Evolutionary conservation across 2,329 filamentous ascomycete genomes (phyloP).

Genomic region (Phialophora expanda): DNA sequence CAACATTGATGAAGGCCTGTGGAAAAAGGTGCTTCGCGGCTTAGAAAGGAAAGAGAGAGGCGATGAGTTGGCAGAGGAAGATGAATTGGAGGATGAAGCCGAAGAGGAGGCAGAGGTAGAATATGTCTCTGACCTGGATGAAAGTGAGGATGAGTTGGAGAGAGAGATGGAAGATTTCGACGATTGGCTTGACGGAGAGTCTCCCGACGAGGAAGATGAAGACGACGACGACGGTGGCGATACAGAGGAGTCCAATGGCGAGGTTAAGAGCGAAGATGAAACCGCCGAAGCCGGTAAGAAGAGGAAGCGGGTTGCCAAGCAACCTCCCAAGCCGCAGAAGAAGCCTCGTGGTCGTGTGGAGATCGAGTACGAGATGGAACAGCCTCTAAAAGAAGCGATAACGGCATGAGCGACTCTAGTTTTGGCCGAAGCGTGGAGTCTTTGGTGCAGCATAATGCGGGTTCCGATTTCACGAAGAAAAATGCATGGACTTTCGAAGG

Average conservation of each 20-base stretch:
- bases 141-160: slow-evolving; percentile 74
- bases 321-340: slow-evolving; percentile 61
- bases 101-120: slow-evolving; percentile 72
- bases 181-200: slow-evolving; percentile 85
- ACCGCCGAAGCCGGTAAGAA: slow-evolving; percentile 59
- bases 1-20: slow-evolving; percentile 92
- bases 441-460: background rate
- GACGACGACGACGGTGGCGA: slow-evolving; percentile 57
- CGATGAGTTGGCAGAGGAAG: slow-evolving; percentile 79
- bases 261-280: slow-evolving; percentile 60
- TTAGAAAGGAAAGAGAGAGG: slow-evolving; percentile 88
- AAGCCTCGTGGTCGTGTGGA: slow-evolving; percentile 67
- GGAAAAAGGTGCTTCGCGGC: slow-evolving; percentile 93
- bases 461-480: background rate
- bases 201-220: slow-evolving; percentile 55
- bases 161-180: slow-evolving; percentile 88
- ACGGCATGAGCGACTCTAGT: slow-evolving; percentile 40
- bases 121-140: slow-evolving; percentile 90
- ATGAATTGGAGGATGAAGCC: slow-evolving; percentile 70
- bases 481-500: background rate
- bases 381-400: slow-evolving; percentile 59
- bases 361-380: slow-evolving; percentile 79
- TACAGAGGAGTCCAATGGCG: slow-evolving; percentile 65
- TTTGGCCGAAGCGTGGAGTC: background rate
- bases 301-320: slow-evolving; percentile 60